Base-by-base conservation (phyloP, 305 asterid species). In the Salvia sclarea region DNA sequence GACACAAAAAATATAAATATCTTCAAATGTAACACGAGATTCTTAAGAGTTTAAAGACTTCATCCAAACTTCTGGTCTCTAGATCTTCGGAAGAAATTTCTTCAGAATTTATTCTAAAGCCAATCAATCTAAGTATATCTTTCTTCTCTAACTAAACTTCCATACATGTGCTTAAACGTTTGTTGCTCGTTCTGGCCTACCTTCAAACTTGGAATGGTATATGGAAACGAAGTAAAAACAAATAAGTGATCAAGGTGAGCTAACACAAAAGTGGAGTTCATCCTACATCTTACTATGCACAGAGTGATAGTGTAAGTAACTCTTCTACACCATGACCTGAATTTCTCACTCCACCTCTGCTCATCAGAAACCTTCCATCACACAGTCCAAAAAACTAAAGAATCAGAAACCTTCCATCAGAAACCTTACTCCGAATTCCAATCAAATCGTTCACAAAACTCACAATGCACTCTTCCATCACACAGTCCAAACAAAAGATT, bases 11-110 rank as follows among this genome's bases (percentile, higher is more conserved):
- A 61, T 16, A 64, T 13, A 47, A 6, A 68, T 70, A 62, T 6
- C 28, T 54, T 65, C 40, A 52, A 56, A 57, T 53, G 28, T 61
- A 75, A 43, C 21, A 35, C 16, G 55, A 70, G 58, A 72, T 62
- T 43, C 64, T 7, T 40, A 28, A 54, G 67, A n/a, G 41, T 67
- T 25, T 45, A 44, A 35, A 50, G 5, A 28, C 30, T 52, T 44
- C 70, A 40, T 12, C 40, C 12, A 41, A 53, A 28, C 38, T 25
- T 30, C n/a, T 21, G 14, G 8, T 7, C 30, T 43, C 25, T 18
- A 61, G 55, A 18, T 45, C 59, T 62, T 16, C 25, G 8, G 35
- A 38, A 40, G 58, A 53, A 37, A 0, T 25, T 52, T 9, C 18
- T 28, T 49, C 55, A 22, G 11, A 17, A 37, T 37, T 40, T 70